Base-by-base conservation (phyloP, 441 rosid genomes). In the Corymbia citriodora region DNA sequence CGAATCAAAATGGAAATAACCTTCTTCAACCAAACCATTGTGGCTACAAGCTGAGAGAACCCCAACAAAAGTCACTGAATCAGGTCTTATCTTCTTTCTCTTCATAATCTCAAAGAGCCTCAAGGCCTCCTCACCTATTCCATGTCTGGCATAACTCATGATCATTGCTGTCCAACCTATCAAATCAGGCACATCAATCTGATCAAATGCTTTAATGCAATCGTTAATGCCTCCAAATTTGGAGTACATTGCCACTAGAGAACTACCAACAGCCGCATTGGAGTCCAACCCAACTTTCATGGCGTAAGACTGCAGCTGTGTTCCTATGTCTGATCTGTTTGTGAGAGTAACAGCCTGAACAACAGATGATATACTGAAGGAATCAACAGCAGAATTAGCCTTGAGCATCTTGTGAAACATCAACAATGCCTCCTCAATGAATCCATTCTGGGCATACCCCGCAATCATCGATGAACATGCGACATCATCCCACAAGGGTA, bases 41-140 rank as follows among this genome's bases (percentile, higher is more conserved):
- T 95, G 97, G 91, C 98, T 96, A 92, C 99, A 97, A 91, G 98
- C 98, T 40, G 97, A 95, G 79, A 97, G 92, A 88, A 96, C 92
- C 90, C 94, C 97, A n/a, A 92, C 94, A 92, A 97, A 94, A 55
- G 98, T 95, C 87, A 96, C 95, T 68, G 95, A 92, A 93, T 96
- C 98, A 91, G 98, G 98, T 90, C 83, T 94, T 87, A 93, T 83
- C 88, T 96, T 94, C 90, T 91, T 92, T 90, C 63, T 90, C 90
- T 90, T 94, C 98, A 96, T 95, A 45, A 91, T 93, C 87, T 93
- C 95, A 31, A 93, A 97, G 59, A 91, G 88, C 93, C 88, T 91
- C 91, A 97, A 91, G 31, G 98, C 99, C 90, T 95, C 96, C 36
- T 63, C 89, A 55, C 95, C 98, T 92, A 93, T 93, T 93, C 99